Evolutionary conservation across 495 filamentous ascomycete genomes (phyloP).

Genomic region (Penicillium arizonense): DNA sequence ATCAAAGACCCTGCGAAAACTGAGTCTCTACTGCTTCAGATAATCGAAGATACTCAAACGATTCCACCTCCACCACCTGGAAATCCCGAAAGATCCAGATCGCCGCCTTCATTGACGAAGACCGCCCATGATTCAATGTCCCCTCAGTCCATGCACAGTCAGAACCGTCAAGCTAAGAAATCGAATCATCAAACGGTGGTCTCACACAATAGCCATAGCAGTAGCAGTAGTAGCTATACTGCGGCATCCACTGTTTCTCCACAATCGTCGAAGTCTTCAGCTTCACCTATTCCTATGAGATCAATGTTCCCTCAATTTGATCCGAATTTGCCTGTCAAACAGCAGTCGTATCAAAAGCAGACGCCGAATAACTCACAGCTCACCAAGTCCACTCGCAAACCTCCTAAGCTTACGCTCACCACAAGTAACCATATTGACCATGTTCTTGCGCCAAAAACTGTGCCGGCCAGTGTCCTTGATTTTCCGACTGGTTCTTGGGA

Average conservation of each 20-base stretch:
- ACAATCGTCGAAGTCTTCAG: constrained; percentile 25
- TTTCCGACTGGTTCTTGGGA: constrained; percentile 42
- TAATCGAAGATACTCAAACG: constrained; percentile 38
- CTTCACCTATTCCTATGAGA: constrained; percentile 50
- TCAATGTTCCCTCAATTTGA: constrained; percentile 86
- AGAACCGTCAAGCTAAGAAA: constrained; percentile 19
- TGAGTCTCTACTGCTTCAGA: constrained; percentile 38
- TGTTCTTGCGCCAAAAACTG: constrained; percentile 43
- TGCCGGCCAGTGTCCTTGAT: constrained; percentile 45
- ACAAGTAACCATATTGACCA: constrained; percentile 39
- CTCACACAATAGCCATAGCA: constrained; percentile 30
- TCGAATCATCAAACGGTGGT: constrained; percentile 9
- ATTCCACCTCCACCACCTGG: constrained; percentile 25
- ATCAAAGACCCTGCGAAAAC: constrained; percentile 31
- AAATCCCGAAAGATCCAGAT: constrained; percentile 19
- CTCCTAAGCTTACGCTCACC: constrained; percentile 25
- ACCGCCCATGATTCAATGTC: constrained; percentile 13
- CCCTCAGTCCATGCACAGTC: constrained; percentile 22
- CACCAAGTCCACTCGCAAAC: constrained; percentile 37
- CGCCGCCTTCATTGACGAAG: constrained; percentile 11
- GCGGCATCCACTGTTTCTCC: constrained; percentile 41
- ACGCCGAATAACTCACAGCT: constrained; percentile 38
- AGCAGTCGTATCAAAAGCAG: constrained; percentile 68
- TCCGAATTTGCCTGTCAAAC: constrained; percentile 61
- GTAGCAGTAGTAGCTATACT: constrained; percentile 16